These are phyloP conservation scores for Groenewaldozyma salmanticensis DNA, from an alignment of 805 yeast species.

Conservation along the genomic window DNA sequence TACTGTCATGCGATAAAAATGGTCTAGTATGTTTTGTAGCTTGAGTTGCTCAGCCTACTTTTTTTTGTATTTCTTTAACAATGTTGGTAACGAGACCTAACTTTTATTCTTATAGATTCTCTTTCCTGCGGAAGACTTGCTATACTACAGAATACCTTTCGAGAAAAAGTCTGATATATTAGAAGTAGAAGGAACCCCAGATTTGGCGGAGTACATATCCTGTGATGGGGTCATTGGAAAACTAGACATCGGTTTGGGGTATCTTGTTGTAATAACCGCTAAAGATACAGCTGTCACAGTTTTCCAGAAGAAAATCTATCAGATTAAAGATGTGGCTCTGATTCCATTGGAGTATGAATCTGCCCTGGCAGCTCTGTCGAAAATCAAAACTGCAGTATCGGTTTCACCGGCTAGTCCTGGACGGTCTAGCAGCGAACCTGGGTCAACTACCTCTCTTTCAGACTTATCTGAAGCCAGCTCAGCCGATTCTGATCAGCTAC, in stretches of 20 bases:
- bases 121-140: background rate
- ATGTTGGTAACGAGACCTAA: too few species aligned
- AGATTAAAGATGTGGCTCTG: conserved; percentile 8
- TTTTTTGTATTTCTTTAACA: too few species aligned
- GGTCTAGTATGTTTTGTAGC: too few species aligned
- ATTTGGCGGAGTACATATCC: background rate
- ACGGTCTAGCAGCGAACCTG: background rate
- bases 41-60: too few species aligned
- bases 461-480: conserved; percentile 1
- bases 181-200: conserved; percentile 1
- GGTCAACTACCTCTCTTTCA: background rate
- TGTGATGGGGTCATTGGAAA: conserved; percentile 14
- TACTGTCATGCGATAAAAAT: too few species aligned
- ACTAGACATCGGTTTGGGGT: conserved; percentile 14
- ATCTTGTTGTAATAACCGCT: conserved; percentile 13
- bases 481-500: background rate
- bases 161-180: background rate
- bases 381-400: background rate
- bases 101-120: too few species aligned
- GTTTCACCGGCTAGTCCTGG: too few species aligned
- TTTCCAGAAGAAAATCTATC: conserved; percentile 9
- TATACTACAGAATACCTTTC: background rate
- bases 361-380: conserved; percentile 2
- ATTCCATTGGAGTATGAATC: conserved; percentile 14
- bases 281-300: conserved; percentile 10